A percentile compares a stretch with the other conserved stretches of the same genome.
These are phyloP conservation scores for Ophiostoma tasmaniense DNA, from an alignment of 2,329 filamentous ascomycete genomes.

Conservation along the genomic window DNA sequence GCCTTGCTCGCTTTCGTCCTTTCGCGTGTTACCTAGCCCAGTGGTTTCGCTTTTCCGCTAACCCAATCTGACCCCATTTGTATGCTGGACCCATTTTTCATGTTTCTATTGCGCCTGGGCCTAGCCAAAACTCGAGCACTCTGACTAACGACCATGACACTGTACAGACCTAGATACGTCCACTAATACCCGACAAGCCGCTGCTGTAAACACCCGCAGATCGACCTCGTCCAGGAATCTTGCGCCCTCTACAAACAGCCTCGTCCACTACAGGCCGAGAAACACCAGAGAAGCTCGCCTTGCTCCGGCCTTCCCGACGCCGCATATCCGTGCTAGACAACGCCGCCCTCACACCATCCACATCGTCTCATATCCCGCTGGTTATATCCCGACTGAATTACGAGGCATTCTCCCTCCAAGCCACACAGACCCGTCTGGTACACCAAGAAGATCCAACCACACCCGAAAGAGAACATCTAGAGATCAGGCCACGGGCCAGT, in stretches of 20 bases:
- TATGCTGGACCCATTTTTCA: background rate
- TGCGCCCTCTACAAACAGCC: slow-evolving; percentile 6
- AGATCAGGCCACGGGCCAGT: background rate
- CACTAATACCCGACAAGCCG: slow-evolving; percentile 3
- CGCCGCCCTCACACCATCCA: slow-evolving; percentile 49
- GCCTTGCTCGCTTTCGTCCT: background rate
- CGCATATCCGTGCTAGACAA: slow-evolving; percentile 41
- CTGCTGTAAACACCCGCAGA: background rate
- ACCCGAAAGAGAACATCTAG: background rate
- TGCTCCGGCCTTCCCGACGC: slow-evolving; percentile 28
- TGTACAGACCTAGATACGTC: background rate
- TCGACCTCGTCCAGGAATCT: background rate
- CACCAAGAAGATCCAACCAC: background rate
- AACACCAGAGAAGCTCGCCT: slow-evolving; percentile 20
- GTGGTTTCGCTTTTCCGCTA: slow-evolving; percentile 1
- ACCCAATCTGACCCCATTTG: background rate
- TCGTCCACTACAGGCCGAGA: slow-evolving; percentile 25
- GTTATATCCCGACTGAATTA: slow-evolving; percentile 34
- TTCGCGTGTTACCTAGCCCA: background rate
- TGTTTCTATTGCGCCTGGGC: background rate
- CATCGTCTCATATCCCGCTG: slow-evolving; percentile 40
- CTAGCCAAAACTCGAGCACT: background rate
- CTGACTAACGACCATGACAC: slow-evolving; percentile 13
- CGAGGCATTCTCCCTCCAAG: slow-evolving; percentile 22
- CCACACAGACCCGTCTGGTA: background rate